Evolutionary conservation across 2,329 filamentous ascomycete genomes (phyloP), one percentile per base, ranked within the genome.

Genomic region (Claviceps quebecensis): DNA sequence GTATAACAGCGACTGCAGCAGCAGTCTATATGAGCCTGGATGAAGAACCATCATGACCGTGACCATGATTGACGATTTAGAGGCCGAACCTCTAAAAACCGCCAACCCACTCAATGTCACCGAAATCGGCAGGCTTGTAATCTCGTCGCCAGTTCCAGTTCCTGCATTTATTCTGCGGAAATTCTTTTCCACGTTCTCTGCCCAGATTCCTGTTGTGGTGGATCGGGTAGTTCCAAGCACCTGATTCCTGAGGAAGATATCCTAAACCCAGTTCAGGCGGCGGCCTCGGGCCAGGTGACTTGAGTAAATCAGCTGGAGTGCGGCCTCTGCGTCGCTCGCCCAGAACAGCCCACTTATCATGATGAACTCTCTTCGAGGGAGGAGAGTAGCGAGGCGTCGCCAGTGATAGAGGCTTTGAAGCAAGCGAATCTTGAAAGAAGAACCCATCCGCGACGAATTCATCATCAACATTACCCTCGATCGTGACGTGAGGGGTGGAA

Each of bases 21-120:
- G 29, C 39, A 17, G 26, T 14, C 8, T 17, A 11, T 17, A 17
- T 37, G 6, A 37, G 37, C 34, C 19, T 47, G 11, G 44, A 49
- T 52, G 52, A 52, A 14, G 45, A 46, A 26, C 29, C 29, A 54
- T 52, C 49, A 56, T 61, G 63, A 67, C 69, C 70, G 64, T 67
- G 78, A 77, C 77, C 72, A 82, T 78, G 80, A 81, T 77, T 80
- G 79, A 67, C 73, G 65, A 66, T 57, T 55, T 58, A 67, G 59
- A 58, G 67, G 72, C 57, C 69, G 66, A 63, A 67, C 68, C 81
- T 57, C 68, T 86, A 82, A 81, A 87, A 94, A 72, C 86, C 87
- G 75, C 89, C 89, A 81, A 95, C 87, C 84, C 91, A 95, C 80
- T 95, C 89, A 74, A 90, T 72, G 64, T 91, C 86, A 64, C 83